Evolutionary conservation across 2,329 filamentous ascomycete species (phyloP), one percentile per base, ranked within the genome.

Genomic region (Coniochaeta sp.): DNA sequence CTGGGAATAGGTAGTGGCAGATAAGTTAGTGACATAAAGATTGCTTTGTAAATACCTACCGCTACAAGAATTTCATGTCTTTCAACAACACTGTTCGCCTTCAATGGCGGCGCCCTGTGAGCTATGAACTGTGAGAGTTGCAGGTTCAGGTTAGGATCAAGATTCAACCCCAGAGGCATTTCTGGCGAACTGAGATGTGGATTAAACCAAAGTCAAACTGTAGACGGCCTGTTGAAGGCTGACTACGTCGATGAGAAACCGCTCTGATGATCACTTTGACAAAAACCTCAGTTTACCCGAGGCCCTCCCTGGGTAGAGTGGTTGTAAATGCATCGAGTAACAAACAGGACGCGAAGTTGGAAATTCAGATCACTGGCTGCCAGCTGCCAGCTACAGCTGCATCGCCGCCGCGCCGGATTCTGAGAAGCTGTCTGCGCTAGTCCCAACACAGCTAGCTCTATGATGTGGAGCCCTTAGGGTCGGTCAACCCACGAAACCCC

Each of bases 1-100:
- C 56, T 32, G 74, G 73, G 16, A 70, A 71, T 59, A 60, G 63
- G 4, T 65, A 59, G 62, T 32, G 4, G 22, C n/a, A 1, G 2
- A 24, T 17, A 17, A 17, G 30, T 2, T 28, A 17, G 24, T 40
- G 9, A 17, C 17, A 40, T 40, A n/a, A 6, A 40, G 6, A 5
- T 5, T 40, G 38, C 17, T n/a, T 40, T 4, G 38, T n/a, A 17
- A 40, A 40, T n/a, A 19, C n/a, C n/a, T n/a, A n/a, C n/a, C n/a
- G n/a, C n/a, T n/a, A n/a, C 38, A 17, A 40, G 38, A 40, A 17
- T 40, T 4, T n/a, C 38, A 40, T 40, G 38, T n/a, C 12, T 3
- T 9, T 40, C 38, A n/a, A 17, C n/a, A 40, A 19, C 38, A 40
- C 16, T 5, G 3, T 3, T 40, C 16, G 17, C 38, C 16, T n/a